phyloP scores from a whole-genome alignment of 225 moss, liverwort and hornwort species.

The Antitrichia curtipendula region DNA sequence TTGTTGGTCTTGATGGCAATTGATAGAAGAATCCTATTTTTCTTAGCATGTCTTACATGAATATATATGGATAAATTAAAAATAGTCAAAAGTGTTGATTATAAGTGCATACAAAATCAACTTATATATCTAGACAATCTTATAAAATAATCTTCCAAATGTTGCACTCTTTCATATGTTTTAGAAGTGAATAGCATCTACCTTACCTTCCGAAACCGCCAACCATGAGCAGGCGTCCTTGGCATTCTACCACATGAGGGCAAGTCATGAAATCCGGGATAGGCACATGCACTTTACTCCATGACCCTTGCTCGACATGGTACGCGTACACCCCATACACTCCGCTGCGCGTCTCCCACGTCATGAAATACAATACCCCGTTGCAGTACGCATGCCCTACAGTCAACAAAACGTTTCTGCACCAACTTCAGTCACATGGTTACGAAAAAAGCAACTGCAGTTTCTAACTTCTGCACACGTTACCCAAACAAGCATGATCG shows the following conservation, averaged over 20 bases:
- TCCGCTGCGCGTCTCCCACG: constrained; percentile 29
- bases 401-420: not conserved
- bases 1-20: not conserved
- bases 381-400: constrained; percentile 22
- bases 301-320: constrained; percentile 12
- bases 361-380: constrained; percentile 45
- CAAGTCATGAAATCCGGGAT: constrained; percentile 49
- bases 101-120: not conserved
- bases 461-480: too few relatives aligned
- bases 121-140: not conserved
- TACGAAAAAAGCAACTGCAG: too few relatives aligned
- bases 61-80: not conserved
- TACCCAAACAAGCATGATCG: too few relatives aligned
- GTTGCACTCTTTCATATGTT: not conserved
- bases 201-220: constrained; percentile 37
- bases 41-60: not conserved
- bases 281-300: constrained; percentile 47
- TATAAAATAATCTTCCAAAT: not conserved
- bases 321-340: constrained; percentile 39
- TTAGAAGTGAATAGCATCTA: not conserved
- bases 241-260: constrained; percentile 42
- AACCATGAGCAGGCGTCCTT: constrained; percentile 37
- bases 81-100: not conserved
- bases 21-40: not conserved
- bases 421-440: not conserved